These are phyloP conservation scores for Neonectria faginata DNA, from an alignment of 2,329 filamentous ascomycete species.

Conservation along the genomic window DNA sequence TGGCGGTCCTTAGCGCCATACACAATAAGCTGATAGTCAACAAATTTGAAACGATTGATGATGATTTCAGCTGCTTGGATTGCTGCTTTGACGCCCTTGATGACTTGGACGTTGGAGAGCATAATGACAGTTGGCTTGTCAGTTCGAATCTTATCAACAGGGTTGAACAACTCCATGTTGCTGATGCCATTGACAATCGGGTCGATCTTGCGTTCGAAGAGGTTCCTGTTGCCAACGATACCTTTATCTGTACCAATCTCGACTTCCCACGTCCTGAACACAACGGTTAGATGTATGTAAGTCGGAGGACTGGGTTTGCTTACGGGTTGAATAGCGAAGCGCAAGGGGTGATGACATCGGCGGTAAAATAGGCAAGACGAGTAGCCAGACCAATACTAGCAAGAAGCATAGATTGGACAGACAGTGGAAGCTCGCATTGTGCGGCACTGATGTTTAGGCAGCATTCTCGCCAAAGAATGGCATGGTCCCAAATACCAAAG, in stretches of 20 bases:
- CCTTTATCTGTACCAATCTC: conserved; percentile 36
- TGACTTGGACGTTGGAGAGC: conserved; percentile 37
- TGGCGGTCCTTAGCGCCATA: conserved; percentile 38
- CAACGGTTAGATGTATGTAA: not conserved
- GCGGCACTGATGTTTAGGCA: conserved; percentile 38
- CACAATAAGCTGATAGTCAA: conserved; percentile 34
- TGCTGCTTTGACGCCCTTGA: conserved; percentile 37
- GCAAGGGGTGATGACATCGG: conserved; percentile 37
- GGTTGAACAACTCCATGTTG: conserved; percentile 33
- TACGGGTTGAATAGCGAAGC: conserved; percentile 38
- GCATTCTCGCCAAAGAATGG: conserved; percentile 36
- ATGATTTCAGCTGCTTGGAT: conserved; percentile 36
- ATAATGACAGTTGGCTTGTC: conserved; percentile 36
- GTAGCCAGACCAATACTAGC: conserved; percentile 34
- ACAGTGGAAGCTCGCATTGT: conserved; percentile 31
- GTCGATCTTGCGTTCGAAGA: conserved; percentile 36
- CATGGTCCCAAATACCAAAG: conserved; percentile 40
- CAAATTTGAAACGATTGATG: conserved; percentile 33
- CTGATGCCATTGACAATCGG: conserved; percentile 39
- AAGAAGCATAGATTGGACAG: conserved; percentile 36
- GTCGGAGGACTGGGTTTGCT: not conserved
- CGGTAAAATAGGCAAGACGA: conserved; percentile 38
- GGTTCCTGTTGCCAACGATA: conserved; percentile 26
- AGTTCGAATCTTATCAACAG: conserved; percentile 35
- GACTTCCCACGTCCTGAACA: conserved; percentile 32